Conservation (phyloP, 257 asterid species). For the Penstemon eatonii region DNA sequence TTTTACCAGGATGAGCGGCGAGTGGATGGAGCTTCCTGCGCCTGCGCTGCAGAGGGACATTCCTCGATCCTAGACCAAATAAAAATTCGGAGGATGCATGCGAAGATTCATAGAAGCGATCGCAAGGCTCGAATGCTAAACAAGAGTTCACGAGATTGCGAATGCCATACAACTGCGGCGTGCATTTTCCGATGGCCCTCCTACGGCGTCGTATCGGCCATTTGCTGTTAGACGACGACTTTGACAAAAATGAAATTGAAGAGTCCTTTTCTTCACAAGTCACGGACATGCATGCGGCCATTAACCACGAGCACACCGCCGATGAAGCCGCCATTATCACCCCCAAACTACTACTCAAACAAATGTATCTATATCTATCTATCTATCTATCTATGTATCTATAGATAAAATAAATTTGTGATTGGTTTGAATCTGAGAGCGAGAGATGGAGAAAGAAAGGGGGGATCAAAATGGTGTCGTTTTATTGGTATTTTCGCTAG, state of each 20-base stretch:
- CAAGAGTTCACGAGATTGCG: constrained; percentile 52
- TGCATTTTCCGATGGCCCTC: constrained; percentile 41
- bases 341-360: constrained; percentile 19
- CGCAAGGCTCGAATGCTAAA: constrained; percentile 59
- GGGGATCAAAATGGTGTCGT: constrained; percentile 32
- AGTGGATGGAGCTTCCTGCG: constrained; percentile 27
- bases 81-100: constrained; percentile 33
- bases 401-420: constrained; percentile 16
- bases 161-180: constrained; percentile 39
- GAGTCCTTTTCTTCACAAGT: constrained; percentile 55
- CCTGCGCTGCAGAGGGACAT: constrained; percentile 33
- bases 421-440: constrained; percentile 39
- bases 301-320: constrained; percentile 63
- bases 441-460: constrained; percentile 29
- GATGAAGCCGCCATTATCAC: constrained; percentile 54
- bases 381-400: background rate
- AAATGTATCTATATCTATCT: background rate
- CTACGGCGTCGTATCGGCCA: constrained; percentile 52
- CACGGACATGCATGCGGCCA: constrained; percentile 93
- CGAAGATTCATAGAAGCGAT: constrained; percentile 44
- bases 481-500: constrained; percentile 4
- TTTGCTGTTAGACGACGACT: constrained; percentile 35
- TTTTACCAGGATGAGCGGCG: constrained; percentile 39
- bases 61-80: constrained; percentile 33
- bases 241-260: constrained; percentile 37